phyloP scores from a whole-genome alignment of 208 protist genomes.

The Lotmaria passim region DNA sequence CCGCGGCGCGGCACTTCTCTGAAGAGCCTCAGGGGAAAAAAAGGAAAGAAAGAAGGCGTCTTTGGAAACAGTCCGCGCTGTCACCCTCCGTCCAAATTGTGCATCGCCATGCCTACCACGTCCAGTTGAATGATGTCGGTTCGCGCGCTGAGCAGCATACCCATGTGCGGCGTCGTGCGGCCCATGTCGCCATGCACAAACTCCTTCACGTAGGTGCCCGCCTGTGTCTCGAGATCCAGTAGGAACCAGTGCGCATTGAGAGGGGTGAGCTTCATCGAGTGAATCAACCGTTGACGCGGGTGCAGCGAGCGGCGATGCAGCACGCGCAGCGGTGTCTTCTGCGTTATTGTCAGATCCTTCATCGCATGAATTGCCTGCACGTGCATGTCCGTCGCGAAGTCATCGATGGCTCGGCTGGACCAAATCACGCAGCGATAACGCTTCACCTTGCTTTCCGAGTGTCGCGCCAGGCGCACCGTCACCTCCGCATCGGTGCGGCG shows the following conservation, averaged over 20 bases:
- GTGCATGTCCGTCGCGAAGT: constrained; percentile 42
- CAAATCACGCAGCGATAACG: constrained; percentile 89
- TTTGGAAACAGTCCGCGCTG: background rate
- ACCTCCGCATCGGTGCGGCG: constrained; percentile 64
- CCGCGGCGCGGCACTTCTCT: background rate
- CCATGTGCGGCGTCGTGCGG: constrained; percentile 90
- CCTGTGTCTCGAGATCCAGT: constrained; percentile 92
- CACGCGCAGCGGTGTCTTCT: constrained; percentile 94
- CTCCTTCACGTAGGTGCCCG: constrained; percentile 98
- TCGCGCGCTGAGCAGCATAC: constrained; percentile 72
- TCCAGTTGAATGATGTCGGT: constrained; percentile 97
- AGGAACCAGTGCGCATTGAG: constrained; percentile 92
- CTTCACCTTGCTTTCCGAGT: constrained; percentile 92
- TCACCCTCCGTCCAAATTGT: constrained; percentile 49
- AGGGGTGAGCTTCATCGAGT: constrained; percentile 66
- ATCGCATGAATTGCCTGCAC: constrained; percentile 48
- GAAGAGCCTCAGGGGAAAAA: no score
- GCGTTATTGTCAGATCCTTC: constrained; percentile 67
- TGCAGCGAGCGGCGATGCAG: constrained; percentile 94
- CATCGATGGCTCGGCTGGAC: constrained; percentile 66
- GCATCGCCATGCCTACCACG: constrained; percentile 90
- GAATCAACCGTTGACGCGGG: constrained; percentile 80
- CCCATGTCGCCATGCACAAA: constrained; percentile 98
- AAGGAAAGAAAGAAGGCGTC: background rate
- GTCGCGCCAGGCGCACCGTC: constrained; percentile 78